Conservation (phyloP, 2,329 filamentous ascomycete genomes). For the Epichloe hybrida region DNA sequence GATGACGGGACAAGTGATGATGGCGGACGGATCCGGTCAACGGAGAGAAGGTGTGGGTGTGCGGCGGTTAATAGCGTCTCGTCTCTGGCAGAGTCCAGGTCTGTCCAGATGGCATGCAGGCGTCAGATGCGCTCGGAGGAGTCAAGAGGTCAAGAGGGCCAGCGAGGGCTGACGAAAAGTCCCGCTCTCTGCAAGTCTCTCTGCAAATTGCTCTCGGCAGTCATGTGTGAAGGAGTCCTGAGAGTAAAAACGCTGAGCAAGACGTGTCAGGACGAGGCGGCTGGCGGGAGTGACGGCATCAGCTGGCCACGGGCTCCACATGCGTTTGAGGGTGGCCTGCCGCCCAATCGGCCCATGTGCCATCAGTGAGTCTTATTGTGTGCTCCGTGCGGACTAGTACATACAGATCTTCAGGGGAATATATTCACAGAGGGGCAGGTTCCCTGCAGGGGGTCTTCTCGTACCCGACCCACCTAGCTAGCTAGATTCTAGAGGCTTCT, state of each 20-base stretch:
- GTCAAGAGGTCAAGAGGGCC: background rate
- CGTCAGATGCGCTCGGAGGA: background rate
- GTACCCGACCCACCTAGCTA: too few species aligned
- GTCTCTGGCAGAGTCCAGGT: too few species aligned
- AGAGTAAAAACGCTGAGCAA: background rate
- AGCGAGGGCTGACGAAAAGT: background rate
- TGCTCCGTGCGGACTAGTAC: too few species aligned
- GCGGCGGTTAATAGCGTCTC: background rate
- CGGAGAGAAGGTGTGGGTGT: background rate
- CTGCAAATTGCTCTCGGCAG: background rate
- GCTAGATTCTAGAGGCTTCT: too few species aligned
- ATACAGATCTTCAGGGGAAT: too few species aligned
- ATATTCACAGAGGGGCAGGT: too few species aligned
- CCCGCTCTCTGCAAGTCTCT: background rate
- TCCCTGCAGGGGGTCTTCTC: too few species aligned
- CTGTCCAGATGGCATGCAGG: too few species aligned
- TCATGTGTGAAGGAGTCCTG: background rate
- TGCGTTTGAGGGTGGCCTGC: background rate
- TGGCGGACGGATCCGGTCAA: background rate
- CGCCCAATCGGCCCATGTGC: background rate
- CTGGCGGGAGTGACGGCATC: conserved; percentile 10
- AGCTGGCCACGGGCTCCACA: conserved; percentile 7
- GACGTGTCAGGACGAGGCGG: background rate
- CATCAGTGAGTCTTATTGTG: too few species aligned
- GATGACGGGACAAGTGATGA: background rate